A percentile compares a stretch with the other conserved stretches of the same genome.
phyloP scores from a whole-genome alignment of 2,329 filamentous ascomycete species.

The Neophaeococcomyces mojaviensis region DNA sequence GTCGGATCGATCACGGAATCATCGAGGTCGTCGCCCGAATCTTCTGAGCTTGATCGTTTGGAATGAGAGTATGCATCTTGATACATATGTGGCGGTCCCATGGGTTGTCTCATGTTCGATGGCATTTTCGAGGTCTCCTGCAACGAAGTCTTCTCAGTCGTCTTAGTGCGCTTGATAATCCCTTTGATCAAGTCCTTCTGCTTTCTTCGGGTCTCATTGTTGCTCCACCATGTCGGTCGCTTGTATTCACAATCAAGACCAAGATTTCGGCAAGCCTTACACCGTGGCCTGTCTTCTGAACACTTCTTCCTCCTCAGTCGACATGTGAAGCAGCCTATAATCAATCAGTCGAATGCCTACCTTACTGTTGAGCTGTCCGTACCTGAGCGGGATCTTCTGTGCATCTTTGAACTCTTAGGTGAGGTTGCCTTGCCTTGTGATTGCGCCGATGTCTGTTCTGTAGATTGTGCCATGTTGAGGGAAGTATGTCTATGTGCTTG shows the following conservation, averaged over 20 bases:
- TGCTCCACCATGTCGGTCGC: conserved; percentile 94
- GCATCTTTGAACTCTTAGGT: conserved; percentile 63
- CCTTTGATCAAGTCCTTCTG: conserved; percentile 94
- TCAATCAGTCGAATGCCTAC: conserved; percentile 6
- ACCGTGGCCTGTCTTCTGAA: conserved; percentile 58
- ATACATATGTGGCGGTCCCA: conserved; percentile 71
- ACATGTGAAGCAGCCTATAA: conserved; percentile 59
- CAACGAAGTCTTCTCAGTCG: conserved; percentile 66
- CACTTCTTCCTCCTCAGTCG: conserved; percentile 63
- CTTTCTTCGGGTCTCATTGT: conserved; percentile 71
- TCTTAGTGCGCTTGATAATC: conserved; percentile 94
- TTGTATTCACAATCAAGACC: conserved; percentile 92
- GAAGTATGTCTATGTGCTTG: background rate
- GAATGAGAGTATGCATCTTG: conserved; percentile 32
- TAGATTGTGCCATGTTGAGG: conserved; percentile 16
- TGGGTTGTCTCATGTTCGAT: conserved; percentile 57
- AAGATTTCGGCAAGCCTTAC: conserved; percentile 61
- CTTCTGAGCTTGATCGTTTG: conserved; percentile 63
- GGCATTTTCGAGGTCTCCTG: conserved; percentile 41
- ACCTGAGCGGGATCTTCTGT: conserved; percentile 92
- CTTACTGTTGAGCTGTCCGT: conserved; percentile 28
- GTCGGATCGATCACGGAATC: conserved; percentile 63
- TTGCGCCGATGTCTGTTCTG: conserved; percentile 17
- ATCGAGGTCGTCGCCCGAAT: conserved; percentile 62
- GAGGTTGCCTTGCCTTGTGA: conserved; percentile 27